A percentile compares a stretch with the other conserved stretches of the same genome.
These are phyloP conservation scores for Fraxinus baroniana DNA, from an alignment of 305 asterid genomes.

Conservation along the genomic window DNA sequence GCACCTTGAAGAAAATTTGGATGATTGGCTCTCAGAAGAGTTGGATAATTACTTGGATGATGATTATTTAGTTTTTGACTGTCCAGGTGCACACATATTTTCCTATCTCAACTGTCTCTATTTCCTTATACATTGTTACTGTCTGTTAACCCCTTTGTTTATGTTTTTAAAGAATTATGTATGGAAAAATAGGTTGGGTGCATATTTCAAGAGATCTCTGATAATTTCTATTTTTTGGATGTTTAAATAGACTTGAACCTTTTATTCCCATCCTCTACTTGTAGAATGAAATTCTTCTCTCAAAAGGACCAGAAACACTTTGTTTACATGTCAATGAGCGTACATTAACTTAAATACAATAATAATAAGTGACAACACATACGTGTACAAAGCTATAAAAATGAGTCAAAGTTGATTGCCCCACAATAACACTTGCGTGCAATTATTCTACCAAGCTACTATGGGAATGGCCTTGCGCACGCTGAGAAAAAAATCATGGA, in stretches of 20 bases:
- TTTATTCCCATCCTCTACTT: neutral
- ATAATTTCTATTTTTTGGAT: neutral
- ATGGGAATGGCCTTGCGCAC: neutral
- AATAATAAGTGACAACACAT: neutral
- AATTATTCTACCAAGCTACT: neutral
- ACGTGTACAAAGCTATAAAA: neutral
- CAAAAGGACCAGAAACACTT: neutral
- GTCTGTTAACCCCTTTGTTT: neutral
- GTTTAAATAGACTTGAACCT: neutral
- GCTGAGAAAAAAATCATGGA: neutral
- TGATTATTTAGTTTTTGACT: slow-evolving; percentile 90
- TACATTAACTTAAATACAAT: neutral
- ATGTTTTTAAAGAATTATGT: neutral
- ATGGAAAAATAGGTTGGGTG: neutral
- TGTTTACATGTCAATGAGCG: neutral
- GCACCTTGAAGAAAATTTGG: slow-evolving; percentile 92
- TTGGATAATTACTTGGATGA: slow-evolving; percentile 88
- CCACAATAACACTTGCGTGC: neutral
- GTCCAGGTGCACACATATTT: slow-evolving; percentile 62
- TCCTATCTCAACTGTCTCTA: neutral
- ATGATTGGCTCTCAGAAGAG: slow-evolving; percentile 88
- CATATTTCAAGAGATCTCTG: neutral
- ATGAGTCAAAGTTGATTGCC: neutral
- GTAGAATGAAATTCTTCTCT: neutral
- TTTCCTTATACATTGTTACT: neutral